Evolutionary conservation across 306 rosid genomes (phyloP), one percentile per base, ranked within the genome.

Genomic region (Pyrus betulifolia): DNA sequence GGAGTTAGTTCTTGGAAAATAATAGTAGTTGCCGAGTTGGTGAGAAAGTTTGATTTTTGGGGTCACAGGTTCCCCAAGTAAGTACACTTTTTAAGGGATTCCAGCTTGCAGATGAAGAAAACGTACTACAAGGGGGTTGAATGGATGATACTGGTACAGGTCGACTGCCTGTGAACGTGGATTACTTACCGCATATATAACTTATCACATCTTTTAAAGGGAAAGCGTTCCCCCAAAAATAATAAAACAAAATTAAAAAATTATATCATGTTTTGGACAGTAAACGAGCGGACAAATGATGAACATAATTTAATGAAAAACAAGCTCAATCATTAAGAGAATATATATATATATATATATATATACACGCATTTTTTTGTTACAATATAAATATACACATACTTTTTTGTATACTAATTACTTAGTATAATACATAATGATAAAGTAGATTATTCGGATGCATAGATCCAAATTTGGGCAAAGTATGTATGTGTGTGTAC

Each of bases 101-200:
- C 82, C 89, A 85, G 84, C 89, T 83, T 77, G 80, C 81, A 59
- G 27, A 61, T 72, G 71, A 63, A 71, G 63, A 74, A 70, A 64
- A 31, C 6, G 35, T 74, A 44, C 70, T 15, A 72, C 30, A 65
- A n/a, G 28, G 4, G 5, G 74, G 45, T 0, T 38, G 42, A 38
- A 38, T 7, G 42, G 11, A 73, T 74, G 83, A 79, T 82, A 70
- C 62, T 55, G 55, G 2, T 14, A 49, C 73, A 74, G 81, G 85
- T 72, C 78, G 77, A 62, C 68, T 45, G 75, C 79, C 72, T 67
- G 64, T 5, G 57, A 22, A 76, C 58, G 40, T 40, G 63, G 51
- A 71, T 72, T 42, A 45, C 72, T 70, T 33, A 54, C 72, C 72
- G 64, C 74, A 5, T 17, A 38, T 9, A 35, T 28, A 78, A 40